These are phyloP conservation scores for Candida rishiriensis DNA, from an alignment of 805 yeast genomes.

Conservation along the genomic window DNA sequence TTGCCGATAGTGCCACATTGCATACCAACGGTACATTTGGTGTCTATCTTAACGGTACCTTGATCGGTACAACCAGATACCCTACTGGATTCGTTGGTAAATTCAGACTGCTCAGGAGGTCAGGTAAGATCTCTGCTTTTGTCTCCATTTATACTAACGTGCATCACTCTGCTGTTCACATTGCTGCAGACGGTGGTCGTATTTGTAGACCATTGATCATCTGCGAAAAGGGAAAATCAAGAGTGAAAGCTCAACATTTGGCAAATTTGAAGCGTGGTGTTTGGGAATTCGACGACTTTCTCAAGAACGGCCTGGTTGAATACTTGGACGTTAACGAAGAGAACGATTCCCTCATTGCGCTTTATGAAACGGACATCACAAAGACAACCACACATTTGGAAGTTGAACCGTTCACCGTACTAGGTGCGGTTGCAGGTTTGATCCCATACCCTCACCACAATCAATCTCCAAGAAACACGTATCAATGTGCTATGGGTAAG, in stretches of 20 bases:
- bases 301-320: conserved; percentile 83
- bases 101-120: conserved; percentile 77
- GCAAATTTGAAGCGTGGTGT: conserved; percentile 57
- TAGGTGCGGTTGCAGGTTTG: conserved; percentile 90
- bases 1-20: conserved; percentile 77
- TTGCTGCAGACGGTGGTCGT: conserved; percentile 98
- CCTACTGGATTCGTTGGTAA: conserved; percentile 77
- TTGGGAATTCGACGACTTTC: conserved; percentile 87
- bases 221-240: conserved; percentile 66
- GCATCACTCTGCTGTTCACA: conserved; percentile 91
- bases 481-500: conserved; percentile 96
- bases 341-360: conserved; percentile 87
- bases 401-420: conserved; percentile 88
- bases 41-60: conserved; percentile 88
- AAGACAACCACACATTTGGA: conserved; percentile 79
- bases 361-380: conserved; percentile 67
- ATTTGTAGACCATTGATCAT: conserved; percentile 95
- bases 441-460: conserved; percentile 92
- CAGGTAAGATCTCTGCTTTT: conserved; percentile 83
- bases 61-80: conserved; percentile 83
- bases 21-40: conserved; percentile 79
- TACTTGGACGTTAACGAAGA: conserved; percentile 97
- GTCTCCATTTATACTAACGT: conserved; percentile 85
- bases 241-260: conserved; percentile 70
- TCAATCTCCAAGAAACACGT: conserved; percentile 89